Percentiles rank a stretch among this genome's conserved stretches.
Conservation (phyloP, 2,329 filamentous ascomycete species). For the Proliferodiscus dingleyae region DNA sequence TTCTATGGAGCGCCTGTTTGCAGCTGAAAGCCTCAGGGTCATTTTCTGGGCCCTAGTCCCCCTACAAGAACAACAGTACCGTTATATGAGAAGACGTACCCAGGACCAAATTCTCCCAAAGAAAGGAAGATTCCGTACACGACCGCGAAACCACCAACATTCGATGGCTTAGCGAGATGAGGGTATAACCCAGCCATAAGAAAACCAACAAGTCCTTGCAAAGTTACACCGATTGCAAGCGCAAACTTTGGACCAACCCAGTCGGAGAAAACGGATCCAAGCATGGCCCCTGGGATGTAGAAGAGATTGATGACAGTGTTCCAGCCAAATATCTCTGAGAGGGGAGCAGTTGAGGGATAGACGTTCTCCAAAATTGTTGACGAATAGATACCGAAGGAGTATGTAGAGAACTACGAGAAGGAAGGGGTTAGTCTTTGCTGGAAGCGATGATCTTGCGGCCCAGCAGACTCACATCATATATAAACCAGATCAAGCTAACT, state of each 20-base stretch:
- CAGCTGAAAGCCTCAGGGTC: no score
- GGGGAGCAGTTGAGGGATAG: slow-evolving; percentile 50
- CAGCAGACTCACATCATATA: slow-evolving; percentile 59
- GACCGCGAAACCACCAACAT: slow-evolving; percentile 72
- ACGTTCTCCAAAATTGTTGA: slow-evolving; percentile 66
- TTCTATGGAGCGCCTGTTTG: no score
- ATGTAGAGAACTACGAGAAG: slow-evolving; percentile 61
- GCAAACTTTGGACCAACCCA: slow-evolving; percentile 73
- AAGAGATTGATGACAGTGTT: slow-evolving; percentile 84
- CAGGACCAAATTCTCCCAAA: slow-evolving; percentile 76
- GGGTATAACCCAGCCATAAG: slow-evolving; percentile 80
- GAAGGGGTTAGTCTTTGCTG: slow-evolving; percentile 15
- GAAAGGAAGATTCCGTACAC: slow-evolving; percentile 76
- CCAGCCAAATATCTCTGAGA: slow-evolving; percentile 83
- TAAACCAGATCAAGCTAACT: slow-evolving; percentile 76
- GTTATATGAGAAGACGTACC: no score
- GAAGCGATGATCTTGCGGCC: not conserved
- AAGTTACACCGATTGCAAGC: slow-evolving; percentile 62
- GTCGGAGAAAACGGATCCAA: slow-evolving; percentile 74
- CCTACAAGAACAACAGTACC: no score
- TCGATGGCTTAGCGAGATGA: slow-evolving; percentile 58
- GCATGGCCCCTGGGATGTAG: slow-evolving; percentile 76
- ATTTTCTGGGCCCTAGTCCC: no score
- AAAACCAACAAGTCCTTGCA: slow-evolving; percentile 77
- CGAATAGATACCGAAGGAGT: slow-evolving; percentile 83